Evolutionary conservation across 2,329 filamentous ascomycete genomes (phyloP).

Genomic region (Neofusicoccum parvum): DNA sequence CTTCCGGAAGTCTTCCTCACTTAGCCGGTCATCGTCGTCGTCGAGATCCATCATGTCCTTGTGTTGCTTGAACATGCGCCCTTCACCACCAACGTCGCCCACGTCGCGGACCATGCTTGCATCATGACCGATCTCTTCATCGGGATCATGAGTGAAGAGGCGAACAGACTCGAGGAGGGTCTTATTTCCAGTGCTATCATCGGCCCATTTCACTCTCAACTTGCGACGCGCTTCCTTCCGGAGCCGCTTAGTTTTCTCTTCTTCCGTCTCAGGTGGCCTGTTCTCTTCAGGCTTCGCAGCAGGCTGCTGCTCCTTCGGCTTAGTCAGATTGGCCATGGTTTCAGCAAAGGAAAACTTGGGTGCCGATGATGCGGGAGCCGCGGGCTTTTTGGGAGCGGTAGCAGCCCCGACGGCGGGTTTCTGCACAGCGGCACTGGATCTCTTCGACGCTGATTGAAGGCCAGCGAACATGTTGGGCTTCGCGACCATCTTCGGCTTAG

Average conservation of each 20-base stretch:
- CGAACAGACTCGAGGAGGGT: conserved; percentile 69
- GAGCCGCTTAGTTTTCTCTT: conserved; percentile 67
- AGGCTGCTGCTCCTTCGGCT: conserved; percentile 58
- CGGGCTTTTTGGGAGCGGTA: conserved; percentile 21
- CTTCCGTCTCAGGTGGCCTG: conserved; percentile 62
- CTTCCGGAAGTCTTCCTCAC: conserved; percentile 43
- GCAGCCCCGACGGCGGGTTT: conserved; percentile 28
- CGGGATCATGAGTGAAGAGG: conserved; percentile 71
- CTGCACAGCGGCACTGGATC: conserved; percentile 34
- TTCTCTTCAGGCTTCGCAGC: conserved; percentile 58
- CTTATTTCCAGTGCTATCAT: conserved; percentile 59
- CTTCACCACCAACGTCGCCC: conserved; percentile 69
- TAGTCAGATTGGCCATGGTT: conserved; percentile 48
- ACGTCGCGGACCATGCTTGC: conserved; percentile 72
- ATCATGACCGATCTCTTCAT: conserved; percentile 69
- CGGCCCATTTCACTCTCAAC: conserved; percentile 71
- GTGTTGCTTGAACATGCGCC: conserved; percentile 56
- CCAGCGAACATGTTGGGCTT: conserved; percentile 51
- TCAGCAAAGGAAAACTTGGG: conserved; percentile 42
- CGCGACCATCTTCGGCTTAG: conserved; percentile 40
- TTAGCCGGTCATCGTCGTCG: conserved; percentile 61
- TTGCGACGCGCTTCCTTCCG: conserved; percentile 73
- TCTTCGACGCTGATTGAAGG: conserved; percentile 50
- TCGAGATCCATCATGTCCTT: conserved; percentile 68
- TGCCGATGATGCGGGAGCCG: conserved; percentile 29